These are phyloP conservation scores for Didymella pinodella DNA, from an alignment of 2,329 filamentous ascomycete species.

Conservation along the genomic window DNA sequence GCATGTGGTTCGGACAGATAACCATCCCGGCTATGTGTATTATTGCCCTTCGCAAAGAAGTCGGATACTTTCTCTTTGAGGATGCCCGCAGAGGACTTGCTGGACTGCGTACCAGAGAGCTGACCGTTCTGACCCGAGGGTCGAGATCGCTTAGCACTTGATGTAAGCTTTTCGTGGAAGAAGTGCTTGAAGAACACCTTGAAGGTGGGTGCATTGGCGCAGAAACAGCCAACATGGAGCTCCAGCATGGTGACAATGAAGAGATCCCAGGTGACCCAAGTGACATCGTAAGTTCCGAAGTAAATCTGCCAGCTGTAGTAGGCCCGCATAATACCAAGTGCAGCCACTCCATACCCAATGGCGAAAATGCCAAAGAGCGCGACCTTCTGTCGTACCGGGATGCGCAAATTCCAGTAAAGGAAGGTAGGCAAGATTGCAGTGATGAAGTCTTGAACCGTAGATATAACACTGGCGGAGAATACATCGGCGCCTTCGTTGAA, in stretches of 20 bases:
- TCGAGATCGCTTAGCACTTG: constrained; percentile 15
- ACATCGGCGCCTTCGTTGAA: constrained; percentile 47
- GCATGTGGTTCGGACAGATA: constrained; percentile 37
- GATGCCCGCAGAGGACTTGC: constrained; percentile 12
- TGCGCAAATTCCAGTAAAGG: constrained; percentile 44
- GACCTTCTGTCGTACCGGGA: constrained; percentile 40
- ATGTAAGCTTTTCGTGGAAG: constrained; percentile 35
- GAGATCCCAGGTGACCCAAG: constrained; percentile 36
- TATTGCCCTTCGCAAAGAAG: constrained; percentile 17
- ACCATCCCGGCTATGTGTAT: constrained; percentile 24
- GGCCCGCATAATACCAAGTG: constrained; percentile 33
- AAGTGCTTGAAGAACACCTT: constrained; percentile 47
- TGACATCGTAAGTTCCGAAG: constrained; percentile 42
- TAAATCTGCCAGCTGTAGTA: constrained; percentile 42
- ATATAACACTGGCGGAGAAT: constrained; percentile 39
- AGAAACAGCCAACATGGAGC: constrained; percentile 42
- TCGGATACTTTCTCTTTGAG: constrained; percentile 23
- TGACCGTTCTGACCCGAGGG: background rate
- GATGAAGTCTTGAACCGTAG: constrained; percentile 38
- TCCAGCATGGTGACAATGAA: constrained; percentile 36
- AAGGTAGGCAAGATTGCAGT: constrained; percentile 45
- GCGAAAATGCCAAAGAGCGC: constrained; percentile 44
- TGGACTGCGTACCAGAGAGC: constrained; percentile 13
- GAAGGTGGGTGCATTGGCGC: constrained; percentile 42
- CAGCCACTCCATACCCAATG: constrained; percentile 42